Base-by-base conservation (phyloP, 2,329 filamentous ascomycete species). In the Aspergillus cejpii region DNA sequence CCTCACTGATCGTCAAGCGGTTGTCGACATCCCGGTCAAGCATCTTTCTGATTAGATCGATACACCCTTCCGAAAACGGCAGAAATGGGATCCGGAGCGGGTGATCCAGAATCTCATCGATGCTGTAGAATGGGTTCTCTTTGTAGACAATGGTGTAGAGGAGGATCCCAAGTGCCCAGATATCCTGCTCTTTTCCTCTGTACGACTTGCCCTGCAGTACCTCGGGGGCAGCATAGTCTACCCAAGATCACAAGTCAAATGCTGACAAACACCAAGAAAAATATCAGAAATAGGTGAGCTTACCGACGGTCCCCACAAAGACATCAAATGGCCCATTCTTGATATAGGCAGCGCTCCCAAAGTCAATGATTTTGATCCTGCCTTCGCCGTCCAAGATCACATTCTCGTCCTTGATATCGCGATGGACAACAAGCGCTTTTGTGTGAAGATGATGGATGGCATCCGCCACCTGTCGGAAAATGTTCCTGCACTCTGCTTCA, bases 101-200 rank as follows among this genome's bases (percentile, higher is more conserved):
- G 60, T 91, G 90, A 65, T 98, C 92, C 80, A 97, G 94, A 61
- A 98, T 98, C 74, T 98, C 92, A 66, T 98, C 92, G 60, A 97
- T 92, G 68, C 86, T 94, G 76, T 97, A 97, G 68, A 96, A 98
- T 0, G 92, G 91, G 62, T 98, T 98, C 71, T 98, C 92, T 71
- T 97, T 98, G 77, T 98, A 98, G 61, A 97, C 85, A 61, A 98
- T 96, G 21, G 92, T 98, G 73, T 98, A 98, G 11, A 98, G 80
- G 20, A 98, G 78, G 60, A 98, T 97, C 19, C 92, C 92, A 12
- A 98, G 77, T 1, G 92, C 92, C 92, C 92, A 98, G 23, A 98
- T 89, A 62, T 98, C 92, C 73, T 98, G 92, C 66, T 95, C 91
- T 68, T 94, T 95, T 61, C 92, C 92, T 54, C 85, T 81, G 69